Evolutionary conservation across 2,329 filamentous ascomycete genomes (phyloP).

Genomic region (Colletotrichum liriopes): DNA sequence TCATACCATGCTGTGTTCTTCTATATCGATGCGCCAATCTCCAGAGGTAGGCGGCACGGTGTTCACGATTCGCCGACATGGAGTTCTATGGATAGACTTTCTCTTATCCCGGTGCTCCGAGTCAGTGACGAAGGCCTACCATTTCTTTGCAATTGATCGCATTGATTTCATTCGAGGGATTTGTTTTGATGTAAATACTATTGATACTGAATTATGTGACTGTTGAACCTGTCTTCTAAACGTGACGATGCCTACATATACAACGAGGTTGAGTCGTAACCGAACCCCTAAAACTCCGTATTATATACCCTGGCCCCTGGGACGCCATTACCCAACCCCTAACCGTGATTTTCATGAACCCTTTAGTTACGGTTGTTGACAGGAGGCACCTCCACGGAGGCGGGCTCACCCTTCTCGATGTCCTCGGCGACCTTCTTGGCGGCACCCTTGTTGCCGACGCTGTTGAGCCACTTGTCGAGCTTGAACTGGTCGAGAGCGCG

Average conservation of each 20-base stretch:
- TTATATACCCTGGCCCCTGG: neutral
- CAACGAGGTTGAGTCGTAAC: too few relatives aligned
- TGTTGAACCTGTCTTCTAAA: neutral
- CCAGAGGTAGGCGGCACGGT: too few relatives aligned
- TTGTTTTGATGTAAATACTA: neutral
- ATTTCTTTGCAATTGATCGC: too few relatives aligned
- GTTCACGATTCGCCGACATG: too few relatives aligned
- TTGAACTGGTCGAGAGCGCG: constrained; percentile 37
- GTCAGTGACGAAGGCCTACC: neutral
- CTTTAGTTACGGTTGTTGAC: constrained; percentile 29
- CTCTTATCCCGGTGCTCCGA: neutral
- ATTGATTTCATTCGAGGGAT: neutral
- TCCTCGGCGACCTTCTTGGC: constrained; percentile 37
- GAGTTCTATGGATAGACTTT: neutral
- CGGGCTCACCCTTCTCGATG: constrained; percentile 35
- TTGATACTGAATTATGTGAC: neutral
- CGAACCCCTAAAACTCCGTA: too few relatives aligned
- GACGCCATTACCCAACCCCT: neutral
- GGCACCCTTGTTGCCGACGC: constrained; percentile 42
- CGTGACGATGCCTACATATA: neutral
- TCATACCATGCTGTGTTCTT: too few relatives aligned
- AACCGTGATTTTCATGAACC: neutral
- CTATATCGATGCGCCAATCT: neutral
- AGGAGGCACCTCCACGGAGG: constrained; percentile 32
- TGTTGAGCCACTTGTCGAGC: constrained; percentile 45